Percentiles rank a stretch among this genome's conserved stretches.
These are phyloP conservation scores for Schizophyllum commune DNA, from an alignment of 1,284 basidiomycete genomes.

Conservation along the genomic window DNA sequence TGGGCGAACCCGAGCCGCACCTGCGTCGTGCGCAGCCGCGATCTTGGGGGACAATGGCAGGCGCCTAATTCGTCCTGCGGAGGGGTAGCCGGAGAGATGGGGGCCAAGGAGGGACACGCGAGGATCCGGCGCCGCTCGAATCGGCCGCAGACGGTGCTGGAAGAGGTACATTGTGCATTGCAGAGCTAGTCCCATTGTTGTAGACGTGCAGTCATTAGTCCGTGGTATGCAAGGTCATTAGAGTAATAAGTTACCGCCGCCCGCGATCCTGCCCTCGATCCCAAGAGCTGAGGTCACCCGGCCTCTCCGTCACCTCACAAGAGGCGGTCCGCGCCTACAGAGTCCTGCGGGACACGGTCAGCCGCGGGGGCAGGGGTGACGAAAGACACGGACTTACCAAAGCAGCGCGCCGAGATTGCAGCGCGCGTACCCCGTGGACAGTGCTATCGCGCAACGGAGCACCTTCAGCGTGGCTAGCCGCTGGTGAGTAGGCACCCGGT, in stretches of 20 bases:
- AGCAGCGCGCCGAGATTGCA: background rate
- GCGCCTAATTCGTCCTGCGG: no score
- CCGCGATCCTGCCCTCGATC: background rate
- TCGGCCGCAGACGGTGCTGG: background rate
- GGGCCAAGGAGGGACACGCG: background rate
- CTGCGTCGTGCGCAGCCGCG: no score
- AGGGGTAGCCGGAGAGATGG: background rate
- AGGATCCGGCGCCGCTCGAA: background rate
- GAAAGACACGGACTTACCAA: background rate
- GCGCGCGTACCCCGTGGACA: background rate
- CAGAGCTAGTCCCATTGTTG: background rate
- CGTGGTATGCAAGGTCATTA: background rate
- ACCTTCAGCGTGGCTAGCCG: background rate
- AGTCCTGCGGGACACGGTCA: background rate
- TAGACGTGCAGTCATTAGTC: background rate
- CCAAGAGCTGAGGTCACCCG: background rate
- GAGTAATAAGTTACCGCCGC: background rate
- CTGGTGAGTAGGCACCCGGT: background rate
- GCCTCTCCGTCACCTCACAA: background rate
- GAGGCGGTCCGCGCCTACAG: background rate
- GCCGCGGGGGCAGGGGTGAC: background rate
- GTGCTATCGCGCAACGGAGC: background rate
- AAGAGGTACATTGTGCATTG: background rate
- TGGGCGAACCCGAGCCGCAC: background rate
- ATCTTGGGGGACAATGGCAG: no score